Evolutionary conservation across 148 eudicot genomes (phyloP), one percentile per base, ranked within the genome.

Genomic region (Silene uniflora): DNA sequence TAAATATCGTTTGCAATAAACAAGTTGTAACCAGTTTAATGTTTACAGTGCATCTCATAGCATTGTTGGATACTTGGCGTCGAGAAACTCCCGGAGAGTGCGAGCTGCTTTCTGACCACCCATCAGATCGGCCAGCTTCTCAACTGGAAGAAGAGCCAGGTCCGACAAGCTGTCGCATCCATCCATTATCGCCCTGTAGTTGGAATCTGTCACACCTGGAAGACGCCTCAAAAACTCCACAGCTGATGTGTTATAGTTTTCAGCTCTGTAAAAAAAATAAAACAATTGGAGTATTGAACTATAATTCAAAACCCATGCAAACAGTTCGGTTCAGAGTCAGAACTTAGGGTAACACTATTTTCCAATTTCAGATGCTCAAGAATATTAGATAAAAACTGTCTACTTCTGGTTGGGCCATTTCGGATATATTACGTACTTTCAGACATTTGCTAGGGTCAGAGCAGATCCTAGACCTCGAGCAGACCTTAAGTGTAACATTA

Each of bases 1-100:
- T 3, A 7, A 18, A 7, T 2, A 59, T 18, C 62, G 6, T 6
- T 19, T 66, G 13, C 46, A 49, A 24, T 25, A 62, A 61, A 42
- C 72, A 18, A 67, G 55, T 58, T 32, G 22, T 19, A 39, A 39
- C 6, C 44, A 39, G 44, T 39, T 49, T 49, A 14, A 2, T 49
- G 56, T 35, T 16, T 19, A 39, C 1, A 11, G 35, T 63, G 74
- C 23, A 44, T 24, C 59, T 79, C 79, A 93, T 18, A 90, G 84
- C 88, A 95, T 78, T 63, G 90, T 92, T 68, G 99, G 99, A 74
- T 92, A 95, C 87, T 92, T 95, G 78, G 99, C 99, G 82, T 95
- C 99, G 69, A 95, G 97, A 79, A 95, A 95, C 72, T 95, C 99
- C 78, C 94, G 84, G 73, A 92, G 87, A 14, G 89, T 89, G 68